phyloP scores from a whole-genome alignment of 2,329 filamentous ascomycete genomes.

The Exophiala sp. region DNA sequence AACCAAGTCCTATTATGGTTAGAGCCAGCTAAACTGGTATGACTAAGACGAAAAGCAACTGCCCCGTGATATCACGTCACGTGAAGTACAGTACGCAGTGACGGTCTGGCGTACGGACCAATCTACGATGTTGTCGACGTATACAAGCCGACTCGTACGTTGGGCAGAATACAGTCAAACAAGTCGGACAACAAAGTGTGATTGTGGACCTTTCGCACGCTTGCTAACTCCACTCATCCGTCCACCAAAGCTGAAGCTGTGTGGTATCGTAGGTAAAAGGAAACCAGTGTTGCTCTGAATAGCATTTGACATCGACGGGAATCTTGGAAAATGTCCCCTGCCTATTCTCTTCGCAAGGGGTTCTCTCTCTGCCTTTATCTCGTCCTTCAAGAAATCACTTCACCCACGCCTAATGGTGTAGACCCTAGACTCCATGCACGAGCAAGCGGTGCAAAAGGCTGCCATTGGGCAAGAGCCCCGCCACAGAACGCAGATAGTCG shows the following conservation, averaged over 20 bases:
- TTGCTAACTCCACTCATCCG: constrained; percentile 26
- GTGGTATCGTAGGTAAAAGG: constrained; percentile 27
- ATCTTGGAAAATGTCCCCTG: constrained; percentile 9
- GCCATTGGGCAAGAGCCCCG: constrained; percentile 18
- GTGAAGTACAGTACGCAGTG: too few species aligned
- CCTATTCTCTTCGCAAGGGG: not conserved
- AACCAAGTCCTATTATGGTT: too few species aligned
- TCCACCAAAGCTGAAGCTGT: constrained; percentile 26
- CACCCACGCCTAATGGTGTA: constrained; percentile 16
- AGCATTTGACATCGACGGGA: constrained; percentile 20
- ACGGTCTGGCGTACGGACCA: too few species aligned
- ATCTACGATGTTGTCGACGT: too few species aligned
- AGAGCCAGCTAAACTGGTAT: too few species aligned
- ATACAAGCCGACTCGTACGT: too few species aligned
- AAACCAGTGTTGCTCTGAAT: constrained; percentile 20
- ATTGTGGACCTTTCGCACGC: constrained; percentile 24
- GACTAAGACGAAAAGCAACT: too few species aligned
- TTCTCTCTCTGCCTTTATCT: constrained; percentile 16
- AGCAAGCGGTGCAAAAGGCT: constrained; percentile 12
- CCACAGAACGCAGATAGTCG: constrained; percentile 13
- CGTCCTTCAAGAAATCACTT: constrained; percentile 20
- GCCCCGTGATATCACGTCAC: too few species aligned
- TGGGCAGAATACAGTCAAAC: not conserved
- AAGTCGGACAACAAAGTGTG: constrained; percentile 17
- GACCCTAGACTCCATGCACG: constrained; percentile 17